These are phyloP conservation scores for Hypericum perforatum DNA, from an alignment of 345 rosid species.

Conservation along the genomic window DNA sequence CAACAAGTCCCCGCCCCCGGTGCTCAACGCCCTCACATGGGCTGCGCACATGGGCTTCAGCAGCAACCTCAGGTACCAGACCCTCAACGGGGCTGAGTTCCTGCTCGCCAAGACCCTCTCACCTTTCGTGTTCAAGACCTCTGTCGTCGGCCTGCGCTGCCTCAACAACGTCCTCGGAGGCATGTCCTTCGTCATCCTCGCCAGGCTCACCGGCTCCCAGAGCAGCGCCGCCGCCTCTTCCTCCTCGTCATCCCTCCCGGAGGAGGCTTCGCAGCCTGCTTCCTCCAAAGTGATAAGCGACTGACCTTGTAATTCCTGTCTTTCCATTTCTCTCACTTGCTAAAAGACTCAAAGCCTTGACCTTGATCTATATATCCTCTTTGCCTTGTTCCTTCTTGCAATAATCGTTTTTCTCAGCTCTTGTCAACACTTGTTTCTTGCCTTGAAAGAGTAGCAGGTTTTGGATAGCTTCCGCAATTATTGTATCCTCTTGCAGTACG, in stretches of 20 bases:
- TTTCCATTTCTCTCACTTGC: too few relatives aligned
- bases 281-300: too few relatives aligned
- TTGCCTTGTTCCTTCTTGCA: too few relatives aligned
- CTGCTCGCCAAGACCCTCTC: constrained; percentile 52
- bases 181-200: constrained; percentile 78
- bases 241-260: neutral
- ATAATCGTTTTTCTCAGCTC: too few relatives aligned
- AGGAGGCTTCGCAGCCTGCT: too few relatives aligned
- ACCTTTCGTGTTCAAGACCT: constrained; percentile 57
- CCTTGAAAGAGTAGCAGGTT: too few relatives aligned
- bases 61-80: constrained; percentile 86
- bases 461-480: too few relatives aligned
- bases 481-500: too few relatives aligned
- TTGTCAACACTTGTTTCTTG: too few relatives aligned
- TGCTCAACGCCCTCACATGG: constrained; percentile 83
- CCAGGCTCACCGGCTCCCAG: constrained; percentile 94
- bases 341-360: too few relatives aligned
- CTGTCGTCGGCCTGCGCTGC: constrained; percentile 76
- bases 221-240: constrained; percentile 28
- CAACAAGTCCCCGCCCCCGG: constrained; percentile 78
- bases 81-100: constrained; percentile 75
- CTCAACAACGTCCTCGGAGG: constrained; percentile 82
- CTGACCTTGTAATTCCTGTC: too few relatives aligned
- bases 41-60: constrained; percentile 89
- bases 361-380: too few relatives aligned